These are phyloP conservation scores for Melastoma malabathricum DNA, from an alignment of 345 rosid species.

Conservation along the genomic window DNA sequence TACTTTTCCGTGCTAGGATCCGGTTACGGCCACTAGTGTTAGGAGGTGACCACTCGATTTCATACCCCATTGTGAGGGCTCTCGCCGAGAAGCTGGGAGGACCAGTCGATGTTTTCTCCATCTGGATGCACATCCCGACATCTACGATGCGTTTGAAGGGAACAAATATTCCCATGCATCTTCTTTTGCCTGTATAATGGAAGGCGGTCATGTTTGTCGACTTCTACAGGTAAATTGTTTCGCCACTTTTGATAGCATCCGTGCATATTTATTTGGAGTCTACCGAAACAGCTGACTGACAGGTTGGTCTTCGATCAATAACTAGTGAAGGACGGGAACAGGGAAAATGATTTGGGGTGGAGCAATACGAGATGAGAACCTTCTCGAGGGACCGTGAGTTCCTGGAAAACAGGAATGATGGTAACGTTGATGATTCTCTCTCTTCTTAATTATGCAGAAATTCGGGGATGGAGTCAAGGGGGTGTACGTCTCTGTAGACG, in stretches of 20 bases:
- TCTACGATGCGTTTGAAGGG: conserved; percentile 78
- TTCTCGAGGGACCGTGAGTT: conserved; percentile 60
- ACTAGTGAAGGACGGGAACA: conserved; percentile 80
- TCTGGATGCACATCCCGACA: conserved; percentile 98
- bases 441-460: conserved; percentile 38
- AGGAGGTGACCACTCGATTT: conserved; percentile 97
- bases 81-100: conserved; percentile 95
- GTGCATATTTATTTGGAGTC: no score
- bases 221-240: conserved; percentile 63
- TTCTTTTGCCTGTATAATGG: conserved; percentile 97
- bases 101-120: conserved; percentile 91
- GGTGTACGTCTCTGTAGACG: conserved; percentile 76
- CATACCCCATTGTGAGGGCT: conserved; percentile 86
- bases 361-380: conserved; percentile 91
- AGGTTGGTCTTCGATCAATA: conserved; percentile 96
- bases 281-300: neutral
- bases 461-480: conserved; percentile 95
- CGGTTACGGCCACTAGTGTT: conserved; percentile 69
- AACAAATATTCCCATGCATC: conserved; percentile 94
- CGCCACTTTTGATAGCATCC: no score
- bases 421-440: neutral
- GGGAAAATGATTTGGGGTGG: conserved; percentile 85
- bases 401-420: conserved; percentile 37
- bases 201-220: conserved; percentile 84
- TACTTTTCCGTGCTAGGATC: conserved; percentile 31